Base-by-base conservation (phyloP, 495 filamentous ascomycete genomes). In the Trichoderma gamsii region DNA sequence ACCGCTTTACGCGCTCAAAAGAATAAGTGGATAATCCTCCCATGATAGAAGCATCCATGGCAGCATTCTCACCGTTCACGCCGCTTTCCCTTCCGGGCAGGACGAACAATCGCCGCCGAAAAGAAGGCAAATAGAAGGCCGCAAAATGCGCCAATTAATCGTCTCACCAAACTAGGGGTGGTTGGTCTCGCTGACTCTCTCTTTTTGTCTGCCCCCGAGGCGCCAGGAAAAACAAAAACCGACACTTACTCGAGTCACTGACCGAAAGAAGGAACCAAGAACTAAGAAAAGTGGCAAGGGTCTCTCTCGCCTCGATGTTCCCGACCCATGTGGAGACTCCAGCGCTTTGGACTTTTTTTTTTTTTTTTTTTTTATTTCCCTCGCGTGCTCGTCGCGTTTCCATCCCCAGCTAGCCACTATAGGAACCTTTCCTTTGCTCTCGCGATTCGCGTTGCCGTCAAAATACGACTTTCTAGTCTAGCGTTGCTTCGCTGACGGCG, bases 211-310 rank as follows among this genome's bases (percentile, higher is more conserved):
- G 9, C 41, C 15, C 43, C 43, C 13, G 43, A 12, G 9, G 1
- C 12, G 43, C 9, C 35, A 38, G 35, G 35, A 38, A 38, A 38
- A 38, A 38, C 35, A 38, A 38, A 46, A 15, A 15, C 43, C 43
- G 13, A 46, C 12, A 46, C 51, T 56, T 56, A 56, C 51, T 56
- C 51, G 51, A 25, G 51, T 56, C 51, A n/a, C 51, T 7, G 49
- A 18, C 49, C 15, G n/a, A 52, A 29, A 29, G 29, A 29, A 29
- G 29, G n/a, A n/a, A 1, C 29, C 1, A 29, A 29, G 29, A 29
- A 29, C 29, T n/a, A 29, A 4, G 4, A 29, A 29, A 29, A n/a
- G 51, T 21, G 51, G 51, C 51, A 56, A 25, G 51, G 51, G 51
- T 29, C 29, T 29, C 29, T 29, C 29, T 29, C 29, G 43, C 18